Percentiles rank a stretch among this genome's conserved stretches.
Evolutionary conservation across 768 basidiomycete genomes (phyloP).

Genomic region (Trametes meyenii): DNA sequence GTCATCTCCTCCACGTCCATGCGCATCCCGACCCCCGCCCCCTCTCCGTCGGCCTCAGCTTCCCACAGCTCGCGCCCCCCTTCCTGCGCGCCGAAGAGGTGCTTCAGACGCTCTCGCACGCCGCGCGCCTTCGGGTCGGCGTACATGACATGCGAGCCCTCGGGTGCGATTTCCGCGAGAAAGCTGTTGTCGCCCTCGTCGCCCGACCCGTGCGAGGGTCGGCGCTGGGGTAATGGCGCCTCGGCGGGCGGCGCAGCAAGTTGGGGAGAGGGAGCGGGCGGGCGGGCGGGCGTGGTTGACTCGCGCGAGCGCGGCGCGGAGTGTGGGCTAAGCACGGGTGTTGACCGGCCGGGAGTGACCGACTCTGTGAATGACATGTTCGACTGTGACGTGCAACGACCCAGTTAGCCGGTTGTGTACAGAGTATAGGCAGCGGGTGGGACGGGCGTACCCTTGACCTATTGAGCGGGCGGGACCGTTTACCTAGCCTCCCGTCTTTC

Average conservation of each 20-base stretch:
- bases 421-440: background rate
- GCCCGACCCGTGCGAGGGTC: background rate
- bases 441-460: constrained; percentile 39
- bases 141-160: constrained; percentile 53
- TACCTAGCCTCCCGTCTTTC: constrained; percentile 32
- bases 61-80: constrained; percentile 11
- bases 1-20: constrained; percentile 18
- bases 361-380: constrained; percentile 6
- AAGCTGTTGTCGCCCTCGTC: constrained; percentile 32
- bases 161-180: constrained; percentile 2
- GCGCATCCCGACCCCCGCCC: background rate
- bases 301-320: background rate
- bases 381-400: background rate
- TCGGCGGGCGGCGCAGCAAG: background rate
- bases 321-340: background rate
- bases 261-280: background rate
- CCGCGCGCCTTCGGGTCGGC: constrained; percentile 67
- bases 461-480: constrained; percentile 42
- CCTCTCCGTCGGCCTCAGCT: constrained; percentile 1
- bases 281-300: background rate
- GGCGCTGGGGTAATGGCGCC: constrained; percentile 26
- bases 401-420: background rate
- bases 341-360: background rate
- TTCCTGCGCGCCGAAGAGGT: constrained; percentile 44
- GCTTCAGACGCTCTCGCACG: constrained; percentile 61